Conservation (phyloP, 2,329 filamentous ascomycete species). For the Metarhizium guizhouense region DNA sequence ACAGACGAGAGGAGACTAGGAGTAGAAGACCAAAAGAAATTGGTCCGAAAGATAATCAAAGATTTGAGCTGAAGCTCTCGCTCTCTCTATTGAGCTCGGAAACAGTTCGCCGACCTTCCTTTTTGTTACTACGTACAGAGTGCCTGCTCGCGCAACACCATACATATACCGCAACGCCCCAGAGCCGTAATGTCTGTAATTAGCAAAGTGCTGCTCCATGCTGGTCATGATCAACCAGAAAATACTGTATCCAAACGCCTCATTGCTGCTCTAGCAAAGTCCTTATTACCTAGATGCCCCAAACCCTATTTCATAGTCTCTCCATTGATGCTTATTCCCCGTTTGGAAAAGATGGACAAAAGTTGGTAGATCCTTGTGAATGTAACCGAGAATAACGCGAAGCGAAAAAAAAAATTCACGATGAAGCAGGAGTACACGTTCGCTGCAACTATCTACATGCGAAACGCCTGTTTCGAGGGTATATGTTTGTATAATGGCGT, state of each 20-base stretch:
- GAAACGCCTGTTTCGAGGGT: neutral
- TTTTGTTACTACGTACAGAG: neutral
- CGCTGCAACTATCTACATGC: neutral
- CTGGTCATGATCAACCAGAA: neutral
- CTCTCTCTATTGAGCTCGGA: neutral
- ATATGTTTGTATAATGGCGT: neutral
- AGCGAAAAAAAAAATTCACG: neutral
- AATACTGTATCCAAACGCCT: neutral
- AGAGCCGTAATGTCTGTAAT: neutral
- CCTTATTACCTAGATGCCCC: neutral
- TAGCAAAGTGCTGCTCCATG: neutral
- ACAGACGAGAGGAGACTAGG: slow-evolving; percentile 62
- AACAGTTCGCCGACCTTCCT: neutral
- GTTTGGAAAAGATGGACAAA: neutral
- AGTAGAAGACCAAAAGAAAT: slow-evolving; percentile 59
- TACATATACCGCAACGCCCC: neutral
- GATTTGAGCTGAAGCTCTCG: slow-evolving; percentile 34
- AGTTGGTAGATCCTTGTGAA: neutral
- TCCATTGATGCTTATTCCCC: neutral
- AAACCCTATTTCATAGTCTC: neutral
- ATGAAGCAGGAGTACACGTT: neutral
- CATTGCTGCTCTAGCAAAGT: neutral
- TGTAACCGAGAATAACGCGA: neutral
- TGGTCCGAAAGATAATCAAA: slow-evolving; percentile 59
- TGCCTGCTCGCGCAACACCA: neutral